Percentiles rank a stretch among this genome's conserved stretches.
phyloP scores from a whole-genome alignment of 768 basidiomycete genomes.

The Strobilomyces confusus region DNA sequence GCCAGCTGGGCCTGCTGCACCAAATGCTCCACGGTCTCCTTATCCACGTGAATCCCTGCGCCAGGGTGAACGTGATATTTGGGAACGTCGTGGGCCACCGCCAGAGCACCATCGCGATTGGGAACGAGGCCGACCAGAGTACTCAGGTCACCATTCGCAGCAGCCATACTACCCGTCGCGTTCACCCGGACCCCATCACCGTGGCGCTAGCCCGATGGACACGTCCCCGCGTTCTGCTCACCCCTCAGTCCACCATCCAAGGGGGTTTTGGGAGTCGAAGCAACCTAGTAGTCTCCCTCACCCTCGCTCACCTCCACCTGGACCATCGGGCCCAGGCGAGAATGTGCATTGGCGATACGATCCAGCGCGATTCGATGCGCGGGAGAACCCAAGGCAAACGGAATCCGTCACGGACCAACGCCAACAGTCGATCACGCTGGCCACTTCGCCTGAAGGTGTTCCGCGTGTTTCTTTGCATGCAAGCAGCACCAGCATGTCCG shows the following conservation, averaged over 20 bases:
- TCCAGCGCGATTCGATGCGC: slow-evolving; percentile 48
- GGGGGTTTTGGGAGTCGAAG: slow-evolving; percentile 62
- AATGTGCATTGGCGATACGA: slow-evolving; percentile 56
- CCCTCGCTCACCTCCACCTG: slow-evolving; percentile 32
- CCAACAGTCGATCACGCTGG: slow-evolving; percentile 37
- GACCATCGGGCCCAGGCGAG: slow-evolving; percentile 39
- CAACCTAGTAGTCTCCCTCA: slow-evolving; percentile 34
- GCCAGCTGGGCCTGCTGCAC: slow-evolving; percentile 50
- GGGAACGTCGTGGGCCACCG: slow-evolving; percentile 56
- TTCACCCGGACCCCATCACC: slow-evolving; percentile 37
- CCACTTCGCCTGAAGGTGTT: slow-evolving; percentile 44
- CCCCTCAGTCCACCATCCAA: slow-evolving; percentile 31
- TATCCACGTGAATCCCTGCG: slow-evolving; percentile 53
- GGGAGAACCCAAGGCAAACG: slow-evolving; percentile 37
- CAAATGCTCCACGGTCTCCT: slow-evolving; percentile 54
- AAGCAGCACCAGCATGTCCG: slow-evolving; percentile 40
- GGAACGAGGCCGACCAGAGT: slow-evolving; percentile 44
- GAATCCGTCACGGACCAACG: slow-evolving; percentile 33
- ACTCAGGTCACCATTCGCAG: slow-evolving; percentile 30
- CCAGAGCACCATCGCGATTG: slow-evolving; percentile 48
- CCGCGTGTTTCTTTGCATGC: slow-evolving; percentile 28
- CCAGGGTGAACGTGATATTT: slow-evolving; percentile 49
- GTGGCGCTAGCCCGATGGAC: slow-evolving; percentile 49
- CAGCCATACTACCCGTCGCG: slow-evolving; percentile 32
- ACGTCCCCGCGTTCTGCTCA: slow-evolving; percentile 57